Evolutionary conservation across 1,139 yeast species (phyloP), one percentile per base, ranked within the genome.

Genomic region (Protomyces inouyei): DNA sequence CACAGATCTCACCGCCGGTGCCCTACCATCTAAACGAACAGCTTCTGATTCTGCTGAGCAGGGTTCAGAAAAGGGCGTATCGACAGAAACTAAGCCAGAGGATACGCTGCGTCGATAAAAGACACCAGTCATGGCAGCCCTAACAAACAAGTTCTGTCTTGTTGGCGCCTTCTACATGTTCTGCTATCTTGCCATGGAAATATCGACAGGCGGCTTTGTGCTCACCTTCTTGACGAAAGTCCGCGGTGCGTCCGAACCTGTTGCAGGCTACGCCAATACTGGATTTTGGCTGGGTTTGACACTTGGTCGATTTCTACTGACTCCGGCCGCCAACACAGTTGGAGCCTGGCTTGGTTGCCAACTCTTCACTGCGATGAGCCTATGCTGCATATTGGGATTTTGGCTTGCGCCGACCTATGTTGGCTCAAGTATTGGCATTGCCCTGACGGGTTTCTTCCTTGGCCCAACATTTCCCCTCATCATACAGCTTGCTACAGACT

Each of bases 391-490:
- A 36, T 56, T 68, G 16, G 55, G 70, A 14, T 73, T 73, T 46
- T 74, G 76, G 77, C 67, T 70, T 9, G 70, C 73, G 5, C 72
- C 74, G 6, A 66, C 65, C 45, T 67, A 74, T 32, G 65, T 69
- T 3, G 71, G 68, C 9, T 71, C 74, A 1, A 76, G 76, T 2
- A 65, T 75, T 6, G 70, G 69, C 48, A 83, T 85, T 0, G 83
- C 85, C 57, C 53, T 82, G 10, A 78, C 85, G 52, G 96, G 96
- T 0, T 76, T 84, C 40, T 83, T 83, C 67, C 84, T 87, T 37
- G 97, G 96, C 0, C 96, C 97, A 0, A 77, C 88, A 4, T 89
- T 86, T 75, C 93, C 95, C 0, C 85, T 93, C 9, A 83, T 88
- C 0, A 83, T 87, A 64, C 83, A 87, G 12, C 80, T 87, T 5